A percentile compares a stretch with the other conserved stretches of the same genome.
These are phyloP conservation scores for Aspergillus neotritici DNA, from an alignment of 2,329 filamentous ascomycete genomes.

Conservation along the genomic window DNA sequence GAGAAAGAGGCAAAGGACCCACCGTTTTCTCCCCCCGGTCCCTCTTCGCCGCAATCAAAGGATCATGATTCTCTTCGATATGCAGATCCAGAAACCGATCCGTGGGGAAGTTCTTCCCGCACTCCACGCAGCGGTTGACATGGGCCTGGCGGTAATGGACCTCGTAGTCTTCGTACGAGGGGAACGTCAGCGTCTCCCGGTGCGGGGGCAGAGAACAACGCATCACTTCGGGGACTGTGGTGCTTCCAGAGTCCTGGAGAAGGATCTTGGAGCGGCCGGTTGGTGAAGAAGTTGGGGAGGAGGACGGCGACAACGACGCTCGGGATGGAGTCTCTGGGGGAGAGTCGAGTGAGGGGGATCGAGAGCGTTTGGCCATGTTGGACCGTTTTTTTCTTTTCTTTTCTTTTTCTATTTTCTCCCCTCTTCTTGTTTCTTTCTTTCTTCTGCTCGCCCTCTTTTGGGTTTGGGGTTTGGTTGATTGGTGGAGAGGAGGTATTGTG, in stretches of 20 bases:
- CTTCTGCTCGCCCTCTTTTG: too few species aligned
- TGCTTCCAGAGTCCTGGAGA: conserved; percentile 49
- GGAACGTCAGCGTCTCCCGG: conserved; percentile 62
- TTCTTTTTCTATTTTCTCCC: neutral
- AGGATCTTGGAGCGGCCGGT: conserved; percentile 48
- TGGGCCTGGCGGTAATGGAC: conserved; percentile 77
- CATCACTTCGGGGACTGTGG: conserved; percentile 51
- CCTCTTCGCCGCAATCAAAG: conserved; percentile 63
- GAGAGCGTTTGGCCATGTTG: conserved; percentile 56
- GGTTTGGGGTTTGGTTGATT: neutral
- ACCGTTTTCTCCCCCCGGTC: conserved; percentile 84
- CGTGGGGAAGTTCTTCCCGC: conserved; percentile 81
- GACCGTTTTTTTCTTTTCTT: conserved; percentile 2
- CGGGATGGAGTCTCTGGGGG: conserved; percentile 15
- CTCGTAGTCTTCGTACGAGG: conserved; percentile 74
- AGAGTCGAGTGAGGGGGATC: conserved; percentile 37
- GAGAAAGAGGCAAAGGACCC: conserved; percentile 29
- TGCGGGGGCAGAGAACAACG: conserved; percentile 79
- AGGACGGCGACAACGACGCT: conserved; percentile 25
- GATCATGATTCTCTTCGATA: conserved; percentile 86
- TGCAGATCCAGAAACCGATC: conserved; percentile 74
- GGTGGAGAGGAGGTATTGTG: too few species aligned
- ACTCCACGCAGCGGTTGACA: conserved; percentile 77
- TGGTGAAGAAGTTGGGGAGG: conserved; percentile 10
- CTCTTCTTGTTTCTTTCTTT: too few species aligned